Evolutionary conservation across 164 flowering plant genomes (phyloP).

Genomic region (Aristolochia californica): DNA sequence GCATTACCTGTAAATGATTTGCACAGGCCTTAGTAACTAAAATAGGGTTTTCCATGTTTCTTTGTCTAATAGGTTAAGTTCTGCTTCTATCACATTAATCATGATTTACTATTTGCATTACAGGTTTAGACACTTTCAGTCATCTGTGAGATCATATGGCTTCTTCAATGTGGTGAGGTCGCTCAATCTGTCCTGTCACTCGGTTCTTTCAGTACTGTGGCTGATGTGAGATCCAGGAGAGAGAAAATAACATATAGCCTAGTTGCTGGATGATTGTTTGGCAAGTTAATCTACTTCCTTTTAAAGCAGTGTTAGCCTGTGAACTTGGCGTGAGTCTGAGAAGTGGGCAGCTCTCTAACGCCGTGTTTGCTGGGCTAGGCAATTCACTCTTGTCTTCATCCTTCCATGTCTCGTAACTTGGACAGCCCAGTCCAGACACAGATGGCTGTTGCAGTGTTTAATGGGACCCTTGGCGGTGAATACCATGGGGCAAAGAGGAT

Average conservation of each 20-base stretch:
- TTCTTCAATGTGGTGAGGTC: slow-evolving; percentile 17
- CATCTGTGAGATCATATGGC: slow-evolving; percentile 1
- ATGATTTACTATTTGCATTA: too few relatives aligned
- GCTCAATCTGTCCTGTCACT: neutral
- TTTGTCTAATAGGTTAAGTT: too few relatives aligned
- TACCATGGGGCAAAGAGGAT: slow-evolving; percentile 23
- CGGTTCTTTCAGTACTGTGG: neutral
- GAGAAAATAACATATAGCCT: neutral
- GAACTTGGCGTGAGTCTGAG: slow-evolving; percentile 29
- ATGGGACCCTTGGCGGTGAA: slow-evolving; percentile 25
- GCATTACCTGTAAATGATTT: too few relatives aligned
- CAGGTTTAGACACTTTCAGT: too few relatives aligned
- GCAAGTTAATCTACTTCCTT: slow-evolving; percentile 7
- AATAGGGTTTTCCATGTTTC: too few relatives aligned
- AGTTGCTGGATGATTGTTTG: slow-evolving; percentile 23
- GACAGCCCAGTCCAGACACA: slow-evolving; percentile 34
- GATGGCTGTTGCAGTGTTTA: slow-evolving; percentile 40
- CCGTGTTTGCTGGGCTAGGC: slow-evolving; percentile 18
- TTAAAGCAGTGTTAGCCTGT: slow-evolving; percentile 14
- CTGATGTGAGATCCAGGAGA: slow-evolving; percentile 17
- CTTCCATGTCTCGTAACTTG: slow-evolving; percentile 38
- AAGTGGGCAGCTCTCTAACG: slow-evolving; percentile 21
- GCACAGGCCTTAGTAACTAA: too few relatives aligned
- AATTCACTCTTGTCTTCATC: slow-evolving; percentile 13
- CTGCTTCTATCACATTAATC: too few relatives aligned